Percentiles rank a stretch among this genome's conserved stretches.
phyloP scores from a whole-genome alignment of 371 early-diverging fungal species.

The Mucor plumbeus region DNA sequence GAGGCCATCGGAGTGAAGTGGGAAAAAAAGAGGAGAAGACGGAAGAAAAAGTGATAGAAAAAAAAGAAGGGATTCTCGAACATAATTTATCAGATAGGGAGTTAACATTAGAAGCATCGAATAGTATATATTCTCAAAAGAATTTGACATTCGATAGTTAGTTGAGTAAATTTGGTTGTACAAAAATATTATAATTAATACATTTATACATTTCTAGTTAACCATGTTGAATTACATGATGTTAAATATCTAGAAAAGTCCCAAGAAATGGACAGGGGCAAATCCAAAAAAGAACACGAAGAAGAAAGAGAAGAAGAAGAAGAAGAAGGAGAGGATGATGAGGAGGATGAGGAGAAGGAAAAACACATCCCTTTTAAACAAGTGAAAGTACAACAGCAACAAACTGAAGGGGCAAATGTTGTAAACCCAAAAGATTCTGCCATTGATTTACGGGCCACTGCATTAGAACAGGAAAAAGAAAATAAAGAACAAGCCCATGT shows the following conservation, averaged over 20 bases:
- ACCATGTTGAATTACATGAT: neutral
- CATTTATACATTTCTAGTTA: neutral
- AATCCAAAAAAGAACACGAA: neutral
- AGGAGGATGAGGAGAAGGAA: neutral
- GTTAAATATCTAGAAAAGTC: neutral
- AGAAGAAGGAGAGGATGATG: too few relatives aligned
- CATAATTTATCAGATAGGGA: neutral
- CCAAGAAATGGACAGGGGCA: conserved; percentile 6
- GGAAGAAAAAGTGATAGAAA: neutral
- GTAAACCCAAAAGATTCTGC: conserved; percentile 17
- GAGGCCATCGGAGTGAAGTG: conserved; percentile 8
- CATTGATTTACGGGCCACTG: conserved; percentile 15
- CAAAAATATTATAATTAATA: neutral
- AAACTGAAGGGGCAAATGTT: neutral
- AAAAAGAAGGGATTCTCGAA: neutral
- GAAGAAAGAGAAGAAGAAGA: neutral
- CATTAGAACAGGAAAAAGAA: neutral
- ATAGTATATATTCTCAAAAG: conserved; percentile 1
- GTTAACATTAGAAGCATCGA: neutral
- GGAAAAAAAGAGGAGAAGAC: neutral
- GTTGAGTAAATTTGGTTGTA: neutral
- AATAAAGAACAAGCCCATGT: neutral
- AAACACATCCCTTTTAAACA: neutral
- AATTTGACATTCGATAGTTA: conserved; percentile 6
- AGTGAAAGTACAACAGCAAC: conserved; percentile 1